A percentile compares a stretch with the other conserved stretches of the same genome.
Conservation (phyloP, 2,329 filamentous ascomycete genomes). For the Monilinia laxa region DNA sequence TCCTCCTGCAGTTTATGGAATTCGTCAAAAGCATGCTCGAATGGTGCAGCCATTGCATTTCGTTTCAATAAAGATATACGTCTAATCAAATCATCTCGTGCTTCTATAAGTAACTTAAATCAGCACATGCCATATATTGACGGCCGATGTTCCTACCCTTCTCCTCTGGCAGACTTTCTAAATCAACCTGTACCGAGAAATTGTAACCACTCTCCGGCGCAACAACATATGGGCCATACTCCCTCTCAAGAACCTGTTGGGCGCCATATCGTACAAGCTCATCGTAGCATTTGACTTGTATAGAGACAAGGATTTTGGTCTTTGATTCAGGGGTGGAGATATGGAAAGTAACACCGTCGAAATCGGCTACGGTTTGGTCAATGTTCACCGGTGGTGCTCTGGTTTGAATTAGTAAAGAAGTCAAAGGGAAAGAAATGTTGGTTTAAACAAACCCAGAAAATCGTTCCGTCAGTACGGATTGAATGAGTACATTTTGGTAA, state of each 20-base stretch:
- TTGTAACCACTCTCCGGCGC: constrained; percentile 88
- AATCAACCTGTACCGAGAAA: constrained; percentile 87
- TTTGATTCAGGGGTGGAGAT: constrained; percentile 94
- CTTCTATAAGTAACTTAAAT: constrained; percentile 51
- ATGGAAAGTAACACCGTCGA: constrained; percentile 98
- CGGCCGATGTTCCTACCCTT: constrained; percentile 55
- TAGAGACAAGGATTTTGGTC: constrained; percentile 90
- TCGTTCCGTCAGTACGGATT: constrained; percentile 91
- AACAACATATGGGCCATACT: constrained; percentile 92
- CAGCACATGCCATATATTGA: constrained; percentile 18
- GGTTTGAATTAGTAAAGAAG: constrained; percentile 35
- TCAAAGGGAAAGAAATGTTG: constrained; percentile 1
- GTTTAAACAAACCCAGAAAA: constrained; percentile 52
- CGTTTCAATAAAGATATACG: constrained; percentile 92
- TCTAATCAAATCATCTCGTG: constrained; percentile 79
- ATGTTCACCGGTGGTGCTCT: constrained; percentile 85
- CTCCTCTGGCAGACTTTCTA: constrained; percentile 80
- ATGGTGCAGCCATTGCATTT: constrained; percentile 97
- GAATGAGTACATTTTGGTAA: constrained; percentile 97
- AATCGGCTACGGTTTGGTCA: constrained; percentile 98
- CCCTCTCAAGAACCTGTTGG: constrained; percentile 83
- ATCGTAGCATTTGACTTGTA: constrained; percentile 90
- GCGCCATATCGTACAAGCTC: constrained; percentile 94
- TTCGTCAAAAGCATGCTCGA: constrained; percentile 94
- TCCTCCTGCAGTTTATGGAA: constrained; percentile 84